phyloP scores from a whole-genome alignment of 306 rosid species.

The Alnus glutinosa region DNA sequence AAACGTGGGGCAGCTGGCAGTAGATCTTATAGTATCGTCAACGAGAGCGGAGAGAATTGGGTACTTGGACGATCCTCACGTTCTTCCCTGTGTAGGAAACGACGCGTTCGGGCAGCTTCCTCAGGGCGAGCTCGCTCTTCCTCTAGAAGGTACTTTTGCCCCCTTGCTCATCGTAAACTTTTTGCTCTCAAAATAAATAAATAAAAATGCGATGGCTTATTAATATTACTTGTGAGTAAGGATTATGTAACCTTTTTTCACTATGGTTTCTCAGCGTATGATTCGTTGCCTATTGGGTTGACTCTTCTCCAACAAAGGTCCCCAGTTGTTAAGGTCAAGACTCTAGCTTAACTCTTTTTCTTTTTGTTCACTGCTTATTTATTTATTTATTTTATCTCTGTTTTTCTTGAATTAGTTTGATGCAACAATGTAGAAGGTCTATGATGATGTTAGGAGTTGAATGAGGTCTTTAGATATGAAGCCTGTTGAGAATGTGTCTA shows the following conservation, averaged over 20 bases:
- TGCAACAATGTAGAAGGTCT: not conserved
- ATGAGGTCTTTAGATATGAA: not conserved
- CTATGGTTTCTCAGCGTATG: slow-evolving; percentile 63
- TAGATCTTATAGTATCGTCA: slow-evolving; percentile 76
- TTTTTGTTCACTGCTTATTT: not conserved
- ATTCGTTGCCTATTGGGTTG: slow-evolving; percentile 57
- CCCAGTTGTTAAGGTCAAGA: slow-evolving; percentile 62
- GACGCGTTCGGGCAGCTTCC: slow-evolving; percentile 86
- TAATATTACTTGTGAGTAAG: not conserved
- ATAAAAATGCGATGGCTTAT: too few relatives aligned
- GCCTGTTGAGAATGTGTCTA: not conserved
- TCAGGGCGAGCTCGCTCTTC: slow-evolving; percentile 78
- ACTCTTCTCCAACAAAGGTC: slow-evolving; percentile 86
- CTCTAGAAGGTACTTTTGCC: slow-evolving; percentile 72
- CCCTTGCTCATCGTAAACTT: not conserved
- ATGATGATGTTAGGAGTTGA: not conserved
- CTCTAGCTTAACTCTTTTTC: not conserved
- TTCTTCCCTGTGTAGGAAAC: slow-evolving; percentile 91
- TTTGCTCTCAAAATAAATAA: not conserved
- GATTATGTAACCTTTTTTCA: not conserved
- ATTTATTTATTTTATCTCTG: not conserved
- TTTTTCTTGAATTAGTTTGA: not conserved
- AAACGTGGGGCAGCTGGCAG: slow-evolving; percentile 84
- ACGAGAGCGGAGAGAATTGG: slow-evolving; percentile 72
- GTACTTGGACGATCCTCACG: slow-evolving; percentile 69